Evolutionary conservation across 192 early-diverging fungal species (phyloP).

Genomic region (Chytriomyces hyalinus): DNA sequence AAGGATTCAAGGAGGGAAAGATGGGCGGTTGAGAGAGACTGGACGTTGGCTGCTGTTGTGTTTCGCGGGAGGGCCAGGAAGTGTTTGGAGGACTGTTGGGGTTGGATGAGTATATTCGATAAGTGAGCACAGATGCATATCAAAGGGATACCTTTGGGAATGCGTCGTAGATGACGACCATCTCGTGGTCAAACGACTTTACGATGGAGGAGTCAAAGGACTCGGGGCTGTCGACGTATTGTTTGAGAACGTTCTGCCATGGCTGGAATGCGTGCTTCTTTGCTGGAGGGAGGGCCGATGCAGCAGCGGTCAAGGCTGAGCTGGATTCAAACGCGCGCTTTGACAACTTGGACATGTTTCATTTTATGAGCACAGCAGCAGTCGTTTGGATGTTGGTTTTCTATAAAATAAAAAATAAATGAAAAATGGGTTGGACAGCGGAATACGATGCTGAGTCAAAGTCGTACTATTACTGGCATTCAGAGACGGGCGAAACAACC

Average conservation of each 20-base stretch:
- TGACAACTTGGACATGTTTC: too few species aligned
- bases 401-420: neutral
- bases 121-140: conserved; percentile 1
- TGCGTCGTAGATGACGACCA: conserved; percentile 59
- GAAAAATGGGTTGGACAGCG: conserved; percentile 1
- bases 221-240: conserved; percentile 52
- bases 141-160: conserved; percentile 54
- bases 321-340: too few species aligned
- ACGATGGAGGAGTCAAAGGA: conserved; percentile 42
- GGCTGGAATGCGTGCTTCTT: neutral
- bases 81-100: conserved; percentile 40
- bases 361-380: too few species aligned
- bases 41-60: conserved; percentile 40
- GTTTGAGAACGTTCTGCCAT: conserved; percentile 44
- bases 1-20: conserved; percentile 43
- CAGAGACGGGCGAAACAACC: conserved; percentile 36
- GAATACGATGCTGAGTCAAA: neutral
- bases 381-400: too few species aligned
- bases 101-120: conserved; percentile 15
- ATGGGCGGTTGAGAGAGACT: conserved; percentile 36
- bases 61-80: conserved; percentile 61
- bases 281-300: neutral
- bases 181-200: conserved; percentile 45
- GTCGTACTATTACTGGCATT: conserved; percentile 28
- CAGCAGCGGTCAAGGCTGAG: neutral